Percentiles rank a stretch among this genome's conserved stretches.
Evolutionary conservation across 2,329 filamentous ascomycete genomes (phyloP).

Genomic region (Emericellopsis cladophorae): DNA sequence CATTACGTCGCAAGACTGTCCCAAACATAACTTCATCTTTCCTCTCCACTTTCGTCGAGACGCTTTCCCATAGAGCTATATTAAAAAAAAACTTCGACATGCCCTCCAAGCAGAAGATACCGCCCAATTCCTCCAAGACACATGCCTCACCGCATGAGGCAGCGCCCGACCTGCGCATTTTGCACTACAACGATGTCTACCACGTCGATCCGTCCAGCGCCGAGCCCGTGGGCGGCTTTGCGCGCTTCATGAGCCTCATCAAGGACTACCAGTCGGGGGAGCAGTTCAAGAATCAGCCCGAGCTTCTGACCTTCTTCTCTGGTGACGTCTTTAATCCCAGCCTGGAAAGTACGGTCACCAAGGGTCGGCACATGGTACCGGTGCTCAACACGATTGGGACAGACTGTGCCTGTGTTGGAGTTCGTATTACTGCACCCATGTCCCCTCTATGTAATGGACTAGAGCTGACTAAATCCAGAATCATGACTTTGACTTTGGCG

Average conservation of each 20-base stretch:
- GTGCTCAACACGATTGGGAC: constrained; percentile 69
- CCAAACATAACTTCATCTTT: too few species aligned
- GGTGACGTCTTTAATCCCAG: constrained; percentile 90
- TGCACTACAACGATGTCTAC: constrained; percentile 93
- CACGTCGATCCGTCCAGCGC: constrained; percentile 66
- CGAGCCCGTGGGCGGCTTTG: constrained; percentile 71
- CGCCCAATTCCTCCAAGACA: constrained; percentile 1
- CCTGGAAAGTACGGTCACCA: constrained; percentile 78
- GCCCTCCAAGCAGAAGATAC: constrained; percentile 2
- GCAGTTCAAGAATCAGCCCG: constrained; percentile 48
- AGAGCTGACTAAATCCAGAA: constrained; percentile 38
- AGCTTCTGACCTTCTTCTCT: constrained; percentile 70
- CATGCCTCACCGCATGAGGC: not conserved
- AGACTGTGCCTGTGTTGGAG: constrained; percentile 70
- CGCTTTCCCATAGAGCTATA: too few species aligned
- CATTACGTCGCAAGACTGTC: too few species aligned
- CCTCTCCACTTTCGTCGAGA: too few species aligned
- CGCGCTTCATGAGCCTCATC: constrained; percentile 67
- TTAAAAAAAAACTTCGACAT: too few species aligned
- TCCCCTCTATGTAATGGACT: not conserved
- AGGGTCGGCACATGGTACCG: constrained; percentile 83
- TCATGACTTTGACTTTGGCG: constrained; percentile 87
- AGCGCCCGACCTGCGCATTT: constrained; percentile 58
- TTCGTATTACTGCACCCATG: constrained; percentile 16
- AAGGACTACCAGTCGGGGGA: constrained; percentile 58